Evolutionary conservation across 2,329 filamentous ascomycete genomes (phyloP), one percentile per base, ranked within the genome.

Genomic region (Xylariaceae sp.): DNA sequence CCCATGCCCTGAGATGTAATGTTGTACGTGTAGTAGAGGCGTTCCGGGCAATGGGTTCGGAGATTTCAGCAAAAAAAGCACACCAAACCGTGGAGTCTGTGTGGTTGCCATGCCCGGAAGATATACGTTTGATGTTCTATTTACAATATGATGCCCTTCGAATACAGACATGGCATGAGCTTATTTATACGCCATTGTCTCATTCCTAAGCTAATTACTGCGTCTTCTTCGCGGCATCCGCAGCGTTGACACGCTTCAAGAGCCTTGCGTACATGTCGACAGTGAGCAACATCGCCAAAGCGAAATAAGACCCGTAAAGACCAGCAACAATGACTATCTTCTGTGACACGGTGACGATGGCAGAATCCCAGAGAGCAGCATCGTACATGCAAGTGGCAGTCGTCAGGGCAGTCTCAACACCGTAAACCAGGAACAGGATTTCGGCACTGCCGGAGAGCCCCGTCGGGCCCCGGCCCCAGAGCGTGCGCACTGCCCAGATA

Each of bases 211-310:
- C n/a, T 17, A 48, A 41, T 53, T 59, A 75, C 55, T 72, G 70
- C 14, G 55, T 62, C 64, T 80, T 80, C 58, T 73, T 69, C 49
- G 62, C 68, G 32, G 39, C 51, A 5, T 66, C 59, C 0, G 48
- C 55, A 6, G 50, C 56, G 33, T 68, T 64, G 12, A 76, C 63
- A 9, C 79, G 73, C 6, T 57, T 64, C 9, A 78, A 59, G 1
- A 83, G 65, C n/a, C 80, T 71, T 33, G 61, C 44, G 44, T 74
- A 79, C 80, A 83, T 82, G 56, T 83, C 80, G 18, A 72, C 56
- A 10, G 72, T 75, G 63, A 82, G 69, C 1, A 80, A 11, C 0
- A 69, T 55, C 12, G 80, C 80, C 82, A 44, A 5, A 33, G 75
- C 62, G 11, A 75, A 62, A 66, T 76, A 83, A 0, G 78, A 75